Percentiles rank a stretch among this genome's conserved stretches.
Evolutionary conservation across 345 rosid species (phyloP).

Genomic region (Passiflora organensis): DNA sequence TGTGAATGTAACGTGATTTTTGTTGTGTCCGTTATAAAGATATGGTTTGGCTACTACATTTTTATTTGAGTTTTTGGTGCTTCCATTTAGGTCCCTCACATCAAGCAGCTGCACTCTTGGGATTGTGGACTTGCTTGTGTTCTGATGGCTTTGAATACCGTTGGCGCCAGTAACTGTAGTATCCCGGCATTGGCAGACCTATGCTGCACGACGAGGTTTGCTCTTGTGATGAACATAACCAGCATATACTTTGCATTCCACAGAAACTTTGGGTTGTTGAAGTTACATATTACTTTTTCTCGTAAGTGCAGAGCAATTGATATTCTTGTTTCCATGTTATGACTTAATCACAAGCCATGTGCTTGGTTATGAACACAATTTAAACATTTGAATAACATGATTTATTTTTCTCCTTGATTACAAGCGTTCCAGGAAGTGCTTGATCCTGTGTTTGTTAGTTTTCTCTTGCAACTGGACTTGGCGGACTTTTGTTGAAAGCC

Average conservation of each 20-base stretch:
- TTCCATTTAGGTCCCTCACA: conserved; percentile 59
- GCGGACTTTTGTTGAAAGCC: no score
- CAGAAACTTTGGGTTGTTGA: neutral
- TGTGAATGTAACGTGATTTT: conserved; percentile 41
- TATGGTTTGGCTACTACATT: neutral
- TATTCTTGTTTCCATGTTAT: neutral
- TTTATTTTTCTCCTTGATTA: no score
- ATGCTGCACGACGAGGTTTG: conserved; percentile 75
- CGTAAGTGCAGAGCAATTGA: neutral
- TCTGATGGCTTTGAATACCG: conserved; percentile 68
- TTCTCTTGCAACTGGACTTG: no score
- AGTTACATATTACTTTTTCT: no score
- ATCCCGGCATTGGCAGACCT: conserved; percentile 54
- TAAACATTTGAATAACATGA: no score
- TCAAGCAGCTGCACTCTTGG: conserved; percentile 79
- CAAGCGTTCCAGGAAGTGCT: no score
- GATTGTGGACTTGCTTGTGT: conserved; percentile 97
- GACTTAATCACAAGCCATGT: neutral
- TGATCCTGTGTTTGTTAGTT: no score
- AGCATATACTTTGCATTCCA: neutral
- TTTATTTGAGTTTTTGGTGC: neutral
- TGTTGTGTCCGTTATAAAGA: neutral
- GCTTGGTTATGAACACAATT: no score
- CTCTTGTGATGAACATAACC: conserved; percentile 1
- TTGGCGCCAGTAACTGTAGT: conserved; percentile 54